Base-by-base conservation (phyloP, 116 monocot genomes). In the Posidonia oceanica region DNA sequence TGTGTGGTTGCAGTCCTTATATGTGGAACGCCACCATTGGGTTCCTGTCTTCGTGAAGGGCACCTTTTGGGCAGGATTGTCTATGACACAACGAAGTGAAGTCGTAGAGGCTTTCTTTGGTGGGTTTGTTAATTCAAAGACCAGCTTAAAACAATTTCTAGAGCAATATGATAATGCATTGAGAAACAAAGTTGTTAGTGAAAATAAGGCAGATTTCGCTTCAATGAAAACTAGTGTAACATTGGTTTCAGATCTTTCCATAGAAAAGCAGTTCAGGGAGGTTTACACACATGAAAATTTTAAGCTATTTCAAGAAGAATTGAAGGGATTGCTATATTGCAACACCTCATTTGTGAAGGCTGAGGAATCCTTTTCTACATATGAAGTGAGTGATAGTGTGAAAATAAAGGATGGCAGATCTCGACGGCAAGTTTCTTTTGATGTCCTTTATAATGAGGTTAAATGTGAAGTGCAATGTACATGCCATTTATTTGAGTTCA, bases 31-130 rank as follows among this genome's bases (percentile, higher is more conserved):
- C 14, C 52, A 64, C 36, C 39, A 15, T 6, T 80, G 76, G 80
- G 75, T 70, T 21, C 80, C 80, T 21, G 52, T 75, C 1, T 56
- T 16, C 64, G 39, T 75, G 7, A 74, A 54, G 42, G 59, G 61
- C 12, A 71, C 29, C 0, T 80, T 80, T 54, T 80, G 59, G 71
- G 61, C 71, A 8, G 61, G 71, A 16, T 71, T 80, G 71, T 71
- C 80, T 7, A 40, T 51, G 0, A 71, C 52, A 1, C 70, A 71
- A 18, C 7, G 71, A 29, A 61, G 52, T 54, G 75, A 66, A 14
- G 59, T 12, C 38, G 22, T 66, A 16, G 36, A 58, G 61, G 57
- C 59, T 13, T 71, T 71, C 4, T 75, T 75, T 70, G 69, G 71
- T 44, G 39, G 20, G 0, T 71, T 66, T 67, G 17, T 80, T 1